A percentile compares a stretch with the other conserved stretches of the same genome.
These are phyloP conservation scores for Asclepias syriaca DNA, from an alignment of 257 asterid genomes.

Conservation along the genomic window DNA sequence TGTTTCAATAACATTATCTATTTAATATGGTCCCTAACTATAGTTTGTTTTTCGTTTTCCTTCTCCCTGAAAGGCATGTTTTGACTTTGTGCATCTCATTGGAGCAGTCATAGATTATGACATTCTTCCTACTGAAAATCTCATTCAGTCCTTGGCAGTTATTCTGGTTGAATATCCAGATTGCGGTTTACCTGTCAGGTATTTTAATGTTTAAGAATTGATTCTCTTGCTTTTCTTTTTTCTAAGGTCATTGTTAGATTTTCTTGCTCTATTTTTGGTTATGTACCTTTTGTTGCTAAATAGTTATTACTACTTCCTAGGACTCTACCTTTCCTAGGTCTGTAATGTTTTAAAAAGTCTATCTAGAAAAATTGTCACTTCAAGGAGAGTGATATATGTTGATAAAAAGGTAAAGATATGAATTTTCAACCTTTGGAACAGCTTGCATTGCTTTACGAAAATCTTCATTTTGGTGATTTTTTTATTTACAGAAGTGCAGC, in stretches of 20 bases:
- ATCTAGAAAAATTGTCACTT: no score
- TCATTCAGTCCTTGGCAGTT: constrained; percentile 50
- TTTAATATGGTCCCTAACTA: constrained; percentile 28
- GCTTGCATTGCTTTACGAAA: neutral
- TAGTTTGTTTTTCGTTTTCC: constrained; percentile 31
- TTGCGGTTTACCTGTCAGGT: constrained; percentile 63
- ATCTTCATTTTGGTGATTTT: neutral
- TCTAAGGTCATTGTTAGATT: neutral
- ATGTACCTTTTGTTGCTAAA: neutral
- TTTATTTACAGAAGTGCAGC: constrained; percentile 52
- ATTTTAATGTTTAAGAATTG: constrained; percentile 12
- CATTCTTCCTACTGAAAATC: constrained; percentile 60
- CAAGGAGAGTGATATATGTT: no score
- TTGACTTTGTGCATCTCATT: constrained; percentile 67
- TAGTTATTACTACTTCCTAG: no score
- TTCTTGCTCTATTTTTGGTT: neutral
- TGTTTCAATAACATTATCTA: neutral
- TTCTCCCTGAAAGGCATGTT: constrained; percentile 60
- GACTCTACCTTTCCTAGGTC: no score
- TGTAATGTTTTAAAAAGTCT: no score
- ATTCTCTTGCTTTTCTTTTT: constrained; percentile 5
- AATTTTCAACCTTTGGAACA: neutral
- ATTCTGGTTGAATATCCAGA: constrained; percentile 55
- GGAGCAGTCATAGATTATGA: constrained; percentile 58
- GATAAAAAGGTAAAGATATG: neutral